Evolutionary conservation across 1,284 basidiomycete species (phyloP).

Genomic region (Malassezia dermatis): DNA sequence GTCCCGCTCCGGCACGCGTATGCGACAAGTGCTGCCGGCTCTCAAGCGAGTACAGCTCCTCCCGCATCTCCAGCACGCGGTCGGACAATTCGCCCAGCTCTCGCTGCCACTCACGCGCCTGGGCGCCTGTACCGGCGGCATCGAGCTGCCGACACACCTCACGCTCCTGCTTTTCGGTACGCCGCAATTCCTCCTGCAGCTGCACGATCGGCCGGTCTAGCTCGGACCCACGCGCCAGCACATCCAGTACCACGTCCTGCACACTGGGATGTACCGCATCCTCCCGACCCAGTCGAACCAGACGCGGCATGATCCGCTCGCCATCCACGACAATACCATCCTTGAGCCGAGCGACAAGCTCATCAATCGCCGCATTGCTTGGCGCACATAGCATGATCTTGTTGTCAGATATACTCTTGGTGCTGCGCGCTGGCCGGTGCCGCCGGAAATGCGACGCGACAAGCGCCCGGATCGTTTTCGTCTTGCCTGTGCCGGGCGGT

Average conservation of each 20-base stretch:
- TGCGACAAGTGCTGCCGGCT: background rate
- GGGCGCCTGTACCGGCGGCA: background rate
- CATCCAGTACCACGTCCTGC: slow-evolving; percentile 74
- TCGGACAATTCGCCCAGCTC: slow-evolving; percentile 6
- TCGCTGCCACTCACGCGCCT: slow-evolving; percentile 7
- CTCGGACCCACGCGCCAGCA: slow-evolving; percentile 7
- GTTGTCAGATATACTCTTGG: slow-evolving; percentile 12
- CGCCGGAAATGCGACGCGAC: slow-evolving; percentile 67
- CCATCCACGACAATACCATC: slow-evolving; percentile 61
- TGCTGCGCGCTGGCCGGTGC: slow-evolving; percentile 20
- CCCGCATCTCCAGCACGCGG: slow-evolving; percentile 8
- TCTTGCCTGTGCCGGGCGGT: slow-evolving; percentile 96
- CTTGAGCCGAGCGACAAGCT: slow-evolving; percentile 78
- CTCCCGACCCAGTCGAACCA: slow-evolving; percentile 79
- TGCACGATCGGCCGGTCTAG: background rate
- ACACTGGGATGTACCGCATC: slow-evolving; percentile 69
- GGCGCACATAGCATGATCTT: slow-evolving; percentile 92
- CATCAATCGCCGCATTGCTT: slow-evolving; percentile 96
- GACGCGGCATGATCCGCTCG: slow-evolving; percentile 57
- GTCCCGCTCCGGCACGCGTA: background rate
- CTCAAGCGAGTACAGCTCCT: slow-evolving; percentile 5
- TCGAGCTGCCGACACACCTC: background rate
- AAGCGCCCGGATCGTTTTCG: slow-evolving; percentile 92
- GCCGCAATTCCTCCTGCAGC: background rate
- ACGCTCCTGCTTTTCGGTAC: background rate